A percentile compares a stretch with the other conserved stretches of the same genome.
These are phyloP conservation scores for Aspergillus egyptiacus DNA, from an alignment of 495 filamentous ascomycete genomes.

Conservation along the genomic window DNA sequence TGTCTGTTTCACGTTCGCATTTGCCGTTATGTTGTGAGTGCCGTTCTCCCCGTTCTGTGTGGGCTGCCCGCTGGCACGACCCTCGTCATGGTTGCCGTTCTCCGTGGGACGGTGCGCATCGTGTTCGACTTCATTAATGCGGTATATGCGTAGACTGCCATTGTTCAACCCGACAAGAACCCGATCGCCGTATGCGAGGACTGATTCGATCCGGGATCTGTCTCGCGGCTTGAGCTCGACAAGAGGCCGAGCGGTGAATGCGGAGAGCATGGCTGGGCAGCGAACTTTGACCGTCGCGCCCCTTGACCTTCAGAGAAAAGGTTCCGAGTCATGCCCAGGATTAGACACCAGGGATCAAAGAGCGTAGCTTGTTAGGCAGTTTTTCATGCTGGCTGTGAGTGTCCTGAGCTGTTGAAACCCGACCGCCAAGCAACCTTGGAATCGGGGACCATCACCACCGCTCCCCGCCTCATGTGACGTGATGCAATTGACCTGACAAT, in stretches of 20 bases:
- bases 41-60: conserved; percentile 14
- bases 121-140: conserved; percentile 61
- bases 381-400: conserved; percentile 4
- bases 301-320: conserved; percentile 13
- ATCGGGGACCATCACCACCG: background rate
- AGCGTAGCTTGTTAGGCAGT: conserved; percentile 4
- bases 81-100: conserved; percentile 8
- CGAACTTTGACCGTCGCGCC: conserved; percentile 17
- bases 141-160: conserved; percentile 83
- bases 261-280: conserved; percentile 74
- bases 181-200: conserved; percentile 86
- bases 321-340: conserved; percentile 17
- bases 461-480: conserved; percentile 19
- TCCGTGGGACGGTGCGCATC: conserved; percentile 7
- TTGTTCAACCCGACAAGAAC: conserved; percentile 87
- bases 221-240: conserved; percentile 93
- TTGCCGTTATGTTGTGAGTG: conserved; percentile 3
- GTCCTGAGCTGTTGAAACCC: conserved; percentile 3
- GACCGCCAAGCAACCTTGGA: conserved; percentile 13
- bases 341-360: conserved; percentile 2
- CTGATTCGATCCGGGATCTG: conserved; percentile 91
- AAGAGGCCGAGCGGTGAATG: conserved; percentile 91
- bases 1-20: conserved; percentile 52
- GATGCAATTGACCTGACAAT: background rate
- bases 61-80: conserved; percentile 6